A percentile compares a stretch with the other conserved stretches of the same genome.
phyloP scores from a whole-genome alignment of 78 protist genomes.

The Corallochytrium limacisporum region DNA sequence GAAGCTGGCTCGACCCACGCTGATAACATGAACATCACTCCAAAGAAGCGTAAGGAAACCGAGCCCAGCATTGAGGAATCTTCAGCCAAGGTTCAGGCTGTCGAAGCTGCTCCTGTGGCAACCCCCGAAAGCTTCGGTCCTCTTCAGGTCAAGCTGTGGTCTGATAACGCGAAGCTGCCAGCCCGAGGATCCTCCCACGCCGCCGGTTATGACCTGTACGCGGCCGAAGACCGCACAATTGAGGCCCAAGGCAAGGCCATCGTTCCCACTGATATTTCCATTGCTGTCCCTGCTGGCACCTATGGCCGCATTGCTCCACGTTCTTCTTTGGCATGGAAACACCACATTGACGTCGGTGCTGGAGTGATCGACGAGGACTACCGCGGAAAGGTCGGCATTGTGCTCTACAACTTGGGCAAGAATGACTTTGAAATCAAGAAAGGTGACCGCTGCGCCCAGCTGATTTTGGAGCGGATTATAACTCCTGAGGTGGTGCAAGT shows the following conservation, averaged over 20 bases:
- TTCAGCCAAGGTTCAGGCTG: too few species aligned
- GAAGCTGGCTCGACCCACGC: too few species aligned
- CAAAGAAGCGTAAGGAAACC: too few species aligned
- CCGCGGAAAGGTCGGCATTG: slow-evolving; percentile 68
- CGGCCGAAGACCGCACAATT: slow-evolving; percentile 37
- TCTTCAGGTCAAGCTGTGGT: background rate
- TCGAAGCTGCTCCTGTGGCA: too few species aligned
- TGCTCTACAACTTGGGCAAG: slow-evolving; percentile 59
- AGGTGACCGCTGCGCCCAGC: slow-evolving; percentile 64
- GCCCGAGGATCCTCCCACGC: slow-evolving; percentile 32
- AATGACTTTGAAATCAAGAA: slow-evolving; percentile 10
- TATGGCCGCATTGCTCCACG: slow-evolving; percentile 74
- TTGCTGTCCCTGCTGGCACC: slow-evolving; percentile 40
- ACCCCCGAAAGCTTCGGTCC: too few species aligned
- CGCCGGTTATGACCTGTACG: slow-evolving; percentile 67
- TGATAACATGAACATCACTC: too few species aligned
- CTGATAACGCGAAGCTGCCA: slow-evolving; percentile 37
- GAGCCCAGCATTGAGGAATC: too few species aligned
- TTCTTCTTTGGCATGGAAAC: slow-evolving; percentile 62
- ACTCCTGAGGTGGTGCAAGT: slow-evolving; percentile 40
- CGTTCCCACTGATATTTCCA: slow-evolving; percentile 51
- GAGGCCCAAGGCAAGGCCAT: slow-evolving; percentile 58
- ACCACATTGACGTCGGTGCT: slow-evolving; percentile 61
- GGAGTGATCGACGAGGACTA: slow-evolving; percentile 57
- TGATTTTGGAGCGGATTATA: slow-evolving; percentile 36